Conservation (phyloP, 257 asterid genomes). For the Fraxinus americana region DNA sequence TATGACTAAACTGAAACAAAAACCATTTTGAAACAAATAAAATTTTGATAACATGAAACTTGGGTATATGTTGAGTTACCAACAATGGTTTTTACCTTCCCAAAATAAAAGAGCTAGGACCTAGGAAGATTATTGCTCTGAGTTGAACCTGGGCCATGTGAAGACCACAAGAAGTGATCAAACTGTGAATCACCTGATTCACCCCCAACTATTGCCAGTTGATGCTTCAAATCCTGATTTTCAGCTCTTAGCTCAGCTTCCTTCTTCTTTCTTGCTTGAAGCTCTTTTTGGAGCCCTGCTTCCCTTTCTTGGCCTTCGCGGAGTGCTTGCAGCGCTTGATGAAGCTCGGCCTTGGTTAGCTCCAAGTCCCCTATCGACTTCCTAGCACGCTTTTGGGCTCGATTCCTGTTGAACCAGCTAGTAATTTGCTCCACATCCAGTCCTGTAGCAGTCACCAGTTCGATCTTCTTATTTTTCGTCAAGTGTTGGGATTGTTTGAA, state of each 20-base stretch:
- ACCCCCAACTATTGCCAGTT: neutral
- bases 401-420: constrained; percentile 30
- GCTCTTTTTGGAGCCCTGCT: constrained; percentile 15
- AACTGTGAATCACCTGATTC: neutral
- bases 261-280: constrained; percentile 21
- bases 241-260: constrained; percentile 19
- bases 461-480: constrained; percentile 21
- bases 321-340: constrained; percentile 13
- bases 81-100: no score
- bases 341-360: constrained; percentile 6
- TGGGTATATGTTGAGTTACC: no score
- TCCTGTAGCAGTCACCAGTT: constrained; percentile 27
- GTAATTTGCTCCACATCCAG: constrained; percentile 36
- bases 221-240: neutral
- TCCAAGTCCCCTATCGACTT: constrained; percentile 17
- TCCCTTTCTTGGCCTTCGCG: constrained; percentile 28
- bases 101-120: no score
- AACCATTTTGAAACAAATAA: no score
- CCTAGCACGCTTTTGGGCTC: constrained; percentile 5
- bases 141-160: neutral
- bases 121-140: neutral
- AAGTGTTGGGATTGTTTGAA: constrained; percentile 18
- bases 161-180: neutral
- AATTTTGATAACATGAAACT: no score
- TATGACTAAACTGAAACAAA: no score